phyloP scores from a whole-genome alignment of 2,329 filamentous ascomycete species.

The Fusarium subtropicale region DNA sequence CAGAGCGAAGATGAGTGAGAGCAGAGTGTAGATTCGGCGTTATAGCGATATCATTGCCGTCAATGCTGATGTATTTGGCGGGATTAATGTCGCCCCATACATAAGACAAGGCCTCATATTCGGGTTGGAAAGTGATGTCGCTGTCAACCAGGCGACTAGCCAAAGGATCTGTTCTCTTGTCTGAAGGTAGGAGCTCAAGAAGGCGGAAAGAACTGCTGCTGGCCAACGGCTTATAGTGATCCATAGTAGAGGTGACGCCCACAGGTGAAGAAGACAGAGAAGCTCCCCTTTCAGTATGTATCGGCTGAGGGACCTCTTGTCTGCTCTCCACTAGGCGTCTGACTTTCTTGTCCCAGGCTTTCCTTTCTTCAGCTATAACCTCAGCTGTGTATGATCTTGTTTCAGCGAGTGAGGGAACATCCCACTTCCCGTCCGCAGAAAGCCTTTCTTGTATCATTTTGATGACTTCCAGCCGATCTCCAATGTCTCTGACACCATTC shows the following conservation, averaged over 20 bases:
- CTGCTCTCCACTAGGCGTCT: neutral
- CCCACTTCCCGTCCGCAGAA: neutral
- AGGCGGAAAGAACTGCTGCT: slow-evolving; percentile 19
- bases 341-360: neutral
- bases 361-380: neutral
- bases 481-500: accelerated
- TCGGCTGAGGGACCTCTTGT: neutral
- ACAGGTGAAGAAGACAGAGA: accelerated
- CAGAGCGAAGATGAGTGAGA: slow-evolving; percentile 1
- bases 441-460: neutral
- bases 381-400: accelerated
- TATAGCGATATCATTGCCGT: neutral
- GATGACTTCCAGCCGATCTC: neutral
- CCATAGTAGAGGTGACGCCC: accelerated
- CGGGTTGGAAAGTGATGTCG: slow-evolving; percentile 23
- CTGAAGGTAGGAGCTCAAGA: slow-evolving; percentile 1
- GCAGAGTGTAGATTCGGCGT: slow-evolving; percentile 19
- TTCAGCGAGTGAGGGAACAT: neutral
- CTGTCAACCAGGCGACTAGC: neutral
- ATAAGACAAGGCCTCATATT: slow-evolving; percentile 26
- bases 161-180: neutral
- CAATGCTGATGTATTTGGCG: neutral
- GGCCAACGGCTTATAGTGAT: neutral
- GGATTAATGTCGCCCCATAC: slow-evolving; percentile 19
- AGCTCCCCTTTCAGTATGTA: accelerated